phyloP scores from a whole-genome alignment of 495 filamentous ascomycete genomes.

The Penicillium alfredii region DNA sequence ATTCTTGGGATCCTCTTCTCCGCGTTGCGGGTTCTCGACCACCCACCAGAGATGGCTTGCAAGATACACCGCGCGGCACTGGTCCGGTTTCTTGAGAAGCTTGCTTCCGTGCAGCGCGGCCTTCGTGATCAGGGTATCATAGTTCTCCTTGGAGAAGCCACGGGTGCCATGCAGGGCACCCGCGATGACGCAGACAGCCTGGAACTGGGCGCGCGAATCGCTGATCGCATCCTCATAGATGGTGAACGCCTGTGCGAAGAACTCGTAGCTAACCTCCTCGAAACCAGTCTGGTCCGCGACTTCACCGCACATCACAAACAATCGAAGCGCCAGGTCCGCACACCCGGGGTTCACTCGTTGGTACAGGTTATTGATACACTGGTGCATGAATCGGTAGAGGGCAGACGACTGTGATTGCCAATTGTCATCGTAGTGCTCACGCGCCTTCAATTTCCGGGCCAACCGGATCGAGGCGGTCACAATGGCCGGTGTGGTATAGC shows the following conservation, averaged over 20 bases:
- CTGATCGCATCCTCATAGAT: conserved; percentile 95
- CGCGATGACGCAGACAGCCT: conserved; percentile 92
- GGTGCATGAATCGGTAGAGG: conserved; percentile 92
- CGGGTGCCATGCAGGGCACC: conserved; percentile 80
- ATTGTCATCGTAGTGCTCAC: conserved; percentile 92
- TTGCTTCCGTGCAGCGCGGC: conserved; percentile 95
- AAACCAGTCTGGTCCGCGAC: conserved; percentile 87
- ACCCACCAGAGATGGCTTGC: conserved; percentile 98
- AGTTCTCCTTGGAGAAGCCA: conserved; percentile 91
- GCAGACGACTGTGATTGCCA: conserved; percentile 86
- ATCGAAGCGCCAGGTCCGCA: conserved; percentile 78
- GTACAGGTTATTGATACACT: conserved; percentile 79
- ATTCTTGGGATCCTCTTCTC: conserved; percentile 75
- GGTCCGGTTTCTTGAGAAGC: conserved; percentile 94
- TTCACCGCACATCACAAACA: conserved; percentile 89
- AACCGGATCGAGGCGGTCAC: conserved; percentile 87
- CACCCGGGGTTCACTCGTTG: conserved; percentile 73
- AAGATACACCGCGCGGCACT: conserved; percentile 92
- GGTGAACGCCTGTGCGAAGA: conserved; percentile 97
- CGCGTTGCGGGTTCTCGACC: conserved; percentile 73
- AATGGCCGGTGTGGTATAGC: conserved; percentile 88
- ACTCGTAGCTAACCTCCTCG: conserved; percentile 95
- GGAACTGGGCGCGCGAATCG: conserved; percentile 93
- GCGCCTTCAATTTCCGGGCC: conserved; percentile 79
- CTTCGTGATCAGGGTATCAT: conserved; percentile 97